phyloP scores from a whole-genome alignment of 148 eudicot genomes.

The Silene conica region DNA sequence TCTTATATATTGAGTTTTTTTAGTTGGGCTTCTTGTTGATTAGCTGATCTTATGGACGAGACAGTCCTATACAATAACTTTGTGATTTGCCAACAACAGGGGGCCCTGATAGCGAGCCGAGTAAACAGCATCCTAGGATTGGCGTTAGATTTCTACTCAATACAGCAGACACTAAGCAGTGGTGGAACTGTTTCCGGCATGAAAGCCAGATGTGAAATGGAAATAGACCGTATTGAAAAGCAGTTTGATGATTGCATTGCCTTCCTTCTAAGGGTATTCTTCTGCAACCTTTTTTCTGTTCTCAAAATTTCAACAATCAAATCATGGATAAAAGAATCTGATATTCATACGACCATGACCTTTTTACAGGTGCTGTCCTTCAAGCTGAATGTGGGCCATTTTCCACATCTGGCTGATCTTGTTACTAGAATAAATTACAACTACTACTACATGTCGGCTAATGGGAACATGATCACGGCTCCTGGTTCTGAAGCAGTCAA shows the following conservation, averaged over 20 bases:
- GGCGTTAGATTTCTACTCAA: constrained; percentile 75
- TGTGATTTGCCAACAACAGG: constrained; percentile 32
- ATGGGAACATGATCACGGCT: constrained; percentile 57
- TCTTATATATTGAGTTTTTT: too few relatives aligned
- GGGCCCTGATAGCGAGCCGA: constrained; percentile 94
- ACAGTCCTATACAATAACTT: not conserved
- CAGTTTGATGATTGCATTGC: constrained; percentile 97
- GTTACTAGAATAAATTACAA: constrained; percentile 91
- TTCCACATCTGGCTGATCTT: constrained; percentile 92
- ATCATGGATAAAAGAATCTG: not conserved
- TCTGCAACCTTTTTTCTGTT: constrained; percentile 8
- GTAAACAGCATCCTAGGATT: constrained; percentile 84
- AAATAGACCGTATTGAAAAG: constrained; percentile 80
- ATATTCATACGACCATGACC: constrained; percentile 1
- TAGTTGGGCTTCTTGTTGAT: too few relatives aligned
- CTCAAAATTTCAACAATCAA: not conserved
- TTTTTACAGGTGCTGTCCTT: constrained; percentile 75
- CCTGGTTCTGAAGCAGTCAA: constrained; percentile 53
- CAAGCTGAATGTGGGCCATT: constrained; percentile 89
- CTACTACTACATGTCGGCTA: constrained; percentile 80
- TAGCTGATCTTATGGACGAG: too few relatives aligned
- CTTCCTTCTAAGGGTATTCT: constrained; percentile 84
- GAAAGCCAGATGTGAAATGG: constrained; percentile 87
- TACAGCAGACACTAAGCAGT: constrained; percentile 64
- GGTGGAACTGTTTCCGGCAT: constrained; percentile 76